Percentiles rank a stretch among this genome's conserved stretches.
phyloP scores from a whole-genome alignment of 495 filamentous ascomycete species.

The Talaromyces adpressus region DNA sequence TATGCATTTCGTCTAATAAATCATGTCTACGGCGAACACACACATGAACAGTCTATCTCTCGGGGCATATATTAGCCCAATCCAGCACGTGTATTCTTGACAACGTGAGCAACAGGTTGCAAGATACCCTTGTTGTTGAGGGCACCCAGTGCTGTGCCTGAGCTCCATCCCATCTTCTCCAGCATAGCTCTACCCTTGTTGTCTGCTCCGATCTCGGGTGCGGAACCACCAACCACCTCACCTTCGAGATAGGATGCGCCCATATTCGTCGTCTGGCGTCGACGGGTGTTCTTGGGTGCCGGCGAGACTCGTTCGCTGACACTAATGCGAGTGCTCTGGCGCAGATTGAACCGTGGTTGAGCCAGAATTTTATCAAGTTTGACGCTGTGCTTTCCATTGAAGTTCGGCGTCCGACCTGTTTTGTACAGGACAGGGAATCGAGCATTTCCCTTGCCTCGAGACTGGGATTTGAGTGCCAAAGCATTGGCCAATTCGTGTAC shows the following conservation, averaged over 20 bases:
- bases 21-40: neutral
- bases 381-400: conserved; percentile 38
- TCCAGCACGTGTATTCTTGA: conserved; percentile 80
- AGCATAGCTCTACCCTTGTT: conserved; percentile 85
- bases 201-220: conserved; percentile 73
- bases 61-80: conserved; percentile 53
- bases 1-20: neutral
- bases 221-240: conserved; percentile 79
- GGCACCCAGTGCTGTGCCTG: conserved; percentile 79
- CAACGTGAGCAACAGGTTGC: conserved; percentile 76
- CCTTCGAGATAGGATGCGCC: conserved; percentile 66
- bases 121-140: conserved; percentile 81
- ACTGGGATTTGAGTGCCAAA: conserved; percentile 76
- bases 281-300: conserved; percentile 17
- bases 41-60: neutral
- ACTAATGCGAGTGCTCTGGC: neutral
- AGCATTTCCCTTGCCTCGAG: conserved; percentile 61
- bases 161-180: conserved; percentile 96
- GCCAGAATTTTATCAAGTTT: conserved; percentile 29
- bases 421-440: conserved; percentile 75
- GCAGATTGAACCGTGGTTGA: conserved; percentile 7
- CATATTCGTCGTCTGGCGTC: conserved; percentile 25
- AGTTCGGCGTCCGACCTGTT: conserved; percentile 52
- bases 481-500: conserved; percentile 68
- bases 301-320: neutral